Evolutionary conservation across 805 yeast species (phyloP).

Genomic region (Novakomyces olei): DNA sequence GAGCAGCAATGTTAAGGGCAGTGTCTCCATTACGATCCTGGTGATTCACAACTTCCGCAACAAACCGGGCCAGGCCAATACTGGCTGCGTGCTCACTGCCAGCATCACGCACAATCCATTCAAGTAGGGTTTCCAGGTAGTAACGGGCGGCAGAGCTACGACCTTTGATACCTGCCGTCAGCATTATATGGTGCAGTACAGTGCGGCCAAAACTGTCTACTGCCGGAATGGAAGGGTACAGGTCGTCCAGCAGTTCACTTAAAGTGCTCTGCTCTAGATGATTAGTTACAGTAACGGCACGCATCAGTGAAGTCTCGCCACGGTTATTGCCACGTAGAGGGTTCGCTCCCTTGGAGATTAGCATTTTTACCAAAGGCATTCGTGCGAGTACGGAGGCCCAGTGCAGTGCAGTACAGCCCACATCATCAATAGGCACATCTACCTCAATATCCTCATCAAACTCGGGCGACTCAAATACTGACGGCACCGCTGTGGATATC

Average conservation of each 20-base stretch:
- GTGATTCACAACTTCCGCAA: conserved; percentile 57
- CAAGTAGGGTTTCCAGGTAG: conserved; percentile 47
- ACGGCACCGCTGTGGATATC: background rate
- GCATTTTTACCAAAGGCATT: conserved; percentile 39
- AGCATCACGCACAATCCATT: conserved; percentile 47
- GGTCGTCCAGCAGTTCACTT: conserved; percentile 39
- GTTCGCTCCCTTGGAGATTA: conserved; percentile 45
- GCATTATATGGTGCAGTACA: conserved; percentile 66
- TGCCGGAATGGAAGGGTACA: conserved; percentile 51
- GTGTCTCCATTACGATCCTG: conserved; percentile 89
- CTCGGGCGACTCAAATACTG: conserved; percentile 10
- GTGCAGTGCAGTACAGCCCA: conserved; percentile 83
- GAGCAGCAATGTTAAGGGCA: conserved; percentile 75
- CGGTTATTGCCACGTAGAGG: conserved; percentile 50
- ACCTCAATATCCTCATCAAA: conserved; percentile 38
- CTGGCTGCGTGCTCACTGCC: conserved; percentile 19
- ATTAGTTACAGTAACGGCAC: conserved; percentile 68
- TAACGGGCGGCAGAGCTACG: conserved; percentile 52
- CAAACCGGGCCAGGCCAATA: conserved; percentile 32
- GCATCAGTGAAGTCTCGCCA: conserved; percentile 73
- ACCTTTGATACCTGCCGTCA: conserved; percentile 56
- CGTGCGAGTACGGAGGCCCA: conserved; percentile 90
- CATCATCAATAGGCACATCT: conserved; percentile 76
- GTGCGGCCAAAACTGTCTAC: conserved; percentile 55
- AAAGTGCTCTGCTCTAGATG: conserved; percentile 62